Evolutionary conservation across 2,329 filamentous ascomycete genomes (phyloP), one percentile per base, ranked within the genome.

Genomic region (Neonectria hederae): DNA sequence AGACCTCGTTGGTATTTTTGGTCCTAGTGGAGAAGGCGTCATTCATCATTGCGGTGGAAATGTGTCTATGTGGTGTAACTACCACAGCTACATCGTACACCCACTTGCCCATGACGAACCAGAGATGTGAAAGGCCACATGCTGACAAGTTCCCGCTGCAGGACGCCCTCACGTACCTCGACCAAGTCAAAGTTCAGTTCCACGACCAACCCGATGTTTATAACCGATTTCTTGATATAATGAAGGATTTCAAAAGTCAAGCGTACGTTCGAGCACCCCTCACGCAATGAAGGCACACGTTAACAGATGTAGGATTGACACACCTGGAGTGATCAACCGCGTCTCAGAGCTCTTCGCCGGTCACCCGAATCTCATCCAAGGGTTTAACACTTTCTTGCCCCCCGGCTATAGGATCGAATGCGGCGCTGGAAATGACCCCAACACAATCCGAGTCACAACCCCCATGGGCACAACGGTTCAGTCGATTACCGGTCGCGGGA

Each of bases 231-330:
- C 82, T 99, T 49, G 96, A 99, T 73, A 99, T 99, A 53, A 99
- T 99, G 96, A 99, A 99, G 76, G 96, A 99, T 73, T 99, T 99
- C 79, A 99, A 99, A 81, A 97, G 94, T 74, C 95, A 97, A 81
- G 94, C 94, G 88, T 94, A 83, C 81, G 91, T 86, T 59, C 51
- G 43, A 26, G 4, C 28, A 13, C 19, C n/a, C 28, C 58, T 48
- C 14, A 26, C 14, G 45, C 21, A 48, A 1, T 13, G 10, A 19
- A 17, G 9, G 24, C 11, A 9, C 10, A 43, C 62, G 63, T 74
- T 82, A 67, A 83, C 68, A 54, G 62, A 26, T 26, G 26, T 63
- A 90, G 92, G 4, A 99, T 99, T 73, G 96, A 99, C 77, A 99
- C 96, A 0, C 96, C 96, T 0, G 96, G 96, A 1, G 96, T 99